Base-by-base conservation (phyloP, 2,329 filamentous ascomycete species). In the Nothophoma quercina region DNA sequence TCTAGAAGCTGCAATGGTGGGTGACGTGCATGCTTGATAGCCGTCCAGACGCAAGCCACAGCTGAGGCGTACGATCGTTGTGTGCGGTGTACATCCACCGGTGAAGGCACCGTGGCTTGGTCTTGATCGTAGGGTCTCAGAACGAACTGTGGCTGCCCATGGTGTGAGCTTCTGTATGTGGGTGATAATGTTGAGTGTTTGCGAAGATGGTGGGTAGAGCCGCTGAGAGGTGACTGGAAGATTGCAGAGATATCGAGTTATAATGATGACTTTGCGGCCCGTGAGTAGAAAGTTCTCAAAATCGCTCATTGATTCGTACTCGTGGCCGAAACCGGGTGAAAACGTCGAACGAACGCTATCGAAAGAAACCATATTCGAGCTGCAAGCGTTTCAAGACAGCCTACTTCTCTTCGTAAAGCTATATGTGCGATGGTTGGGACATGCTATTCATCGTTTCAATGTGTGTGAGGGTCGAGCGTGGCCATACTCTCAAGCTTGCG, bases 261-360 rank as follows among this genome's bases (percentile, higher is more conserved):
- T 38, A 30, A 21, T 4, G 13, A 23, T 4, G 30, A 13, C 2
- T 10, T 10, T 18, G 25, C 9, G 28, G 28, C 22, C 15, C 13
- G 15, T 33, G 29, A 21, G 16, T 7, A 21, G 15, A 48, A 53
- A 25, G 22, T 13, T 13, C 43, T 53, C 36, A 48, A 48, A 48
- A 9, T 25, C 33, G 26, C 50, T 53, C 50, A 48, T 18, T 34
- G 36, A 7, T 28, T 28, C 36, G 10, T 13, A 26, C 21, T 21
- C 22, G 9, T 26, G 32, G 16, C 48, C 18, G 34, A 38, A 18
- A 16, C 19, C 9, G 5, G 7, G 26, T n/a, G n/a, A n/a, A n/a
- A n/a, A n/a, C n/a, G n/a, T n/a, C n/a, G n/a, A n/a, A n/a, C n/a
- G 18, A 30, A 8, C 13, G 8, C 7, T 13, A 7, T 35, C 10